Conservation (phyloP, 1,284 basidiomycete genomes). For the Violaceomyces palustris region DNA sequence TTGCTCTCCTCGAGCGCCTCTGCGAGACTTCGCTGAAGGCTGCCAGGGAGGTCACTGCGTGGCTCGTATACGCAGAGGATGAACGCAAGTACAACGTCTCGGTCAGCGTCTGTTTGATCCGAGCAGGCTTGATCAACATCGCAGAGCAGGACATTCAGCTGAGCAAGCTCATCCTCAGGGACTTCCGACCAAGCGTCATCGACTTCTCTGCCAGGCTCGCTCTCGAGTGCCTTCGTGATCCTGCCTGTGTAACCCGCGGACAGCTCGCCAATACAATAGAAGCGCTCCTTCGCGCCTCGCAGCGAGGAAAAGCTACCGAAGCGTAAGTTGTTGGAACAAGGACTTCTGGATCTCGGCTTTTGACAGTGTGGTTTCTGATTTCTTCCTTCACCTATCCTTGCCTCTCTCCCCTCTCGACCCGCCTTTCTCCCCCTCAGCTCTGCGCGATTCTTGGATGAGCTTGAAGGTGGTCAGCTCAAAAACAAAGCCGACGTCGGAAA, state of each 20-base stretch:
- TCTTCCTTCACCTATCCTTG: no score
- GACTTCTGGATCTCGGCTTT: no score
- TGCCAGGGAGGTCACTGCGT: conserved; percentile 91
- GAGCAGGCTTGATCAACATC: conserved; percentile 73
- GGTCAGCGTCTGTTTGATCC: conserved; percentile 82
- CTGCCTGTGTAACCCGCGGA: conserved; percentile 66
- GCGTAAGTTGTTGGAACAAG: no score
- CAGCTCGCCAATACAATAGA: conserved; percentile 81
- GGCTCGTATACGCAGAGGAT: conserved; percentile 95
- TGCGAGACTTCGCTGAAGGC: conserved; percentile 87
- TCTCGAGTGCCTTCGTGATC: conserved; percentile 75
- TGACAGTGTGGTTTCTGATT: no score
- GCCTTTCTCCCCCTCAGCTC: no score
- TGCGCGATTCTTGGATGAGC: conserved; percentile 62
- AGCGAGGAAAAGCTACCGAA: conserved; percentile 71
- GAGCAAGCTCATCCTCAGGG: conserved; percentile 72
- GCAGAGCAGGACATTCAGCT: conserved; percentile 83
- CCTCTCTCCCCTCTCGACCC: no score
- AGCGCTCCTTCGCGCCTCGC: conserved; percentile 62
- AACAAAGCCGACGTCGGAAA: conserved; percentile 50
- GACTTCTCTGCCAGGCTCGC: conserved; percentile 80
- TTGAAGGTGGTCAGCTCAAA: conserved; percentile 55
- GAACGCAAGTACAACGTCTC: conserved; percentile 89
- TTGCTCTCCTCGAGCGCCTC: conserved; percentile 77
- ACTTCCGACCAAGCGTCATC: conserved; percentile 71